phyloP scores from a whole-genome alignment of 495 filamentous ascomycete genomes.

The Neurospora intermedia region DNA sequence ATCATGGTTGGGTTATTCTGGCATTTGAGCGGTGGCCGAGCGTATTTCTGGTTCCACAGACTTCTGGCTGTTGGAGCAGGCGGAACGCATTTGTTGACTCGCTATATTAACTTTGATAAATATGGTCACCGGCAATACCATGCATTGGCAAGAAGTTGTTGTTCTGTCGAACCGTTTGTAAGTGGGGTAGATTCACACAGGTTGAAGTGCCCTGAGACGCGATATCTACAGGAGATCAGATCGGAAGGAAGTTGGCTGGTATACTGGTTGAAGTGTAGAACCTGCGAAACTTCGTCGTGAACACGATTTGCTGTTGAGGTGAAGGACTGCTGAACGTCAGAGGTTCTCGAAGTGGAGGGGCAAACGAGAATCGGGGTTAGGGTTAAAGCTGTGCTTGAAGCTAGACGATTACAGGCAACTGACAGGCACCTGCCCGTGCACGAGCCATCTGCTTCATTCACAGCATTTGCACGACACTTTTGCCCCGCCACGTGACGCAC shows the following conservation, averaged over 20 bases:
- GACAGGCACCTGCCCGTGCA: not conserved
- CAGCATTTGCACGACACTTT: not conserved
- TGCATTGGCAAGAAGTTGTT: not conserved
- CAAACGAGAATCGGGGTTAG: not conserved
- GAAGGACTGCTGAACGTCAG: not conserved
- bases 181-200: not conserved
- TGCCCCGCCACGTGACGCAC: slow-evolving; percentile 26
- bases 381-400: not conserved
- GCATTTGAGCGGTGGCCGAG: not conserved
- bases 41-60: not conserved
- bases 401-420: not conserved
- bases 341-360: not conserved
- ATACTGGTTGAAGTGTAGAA: not conserved
- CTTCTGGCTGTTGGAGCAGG: not conserved
- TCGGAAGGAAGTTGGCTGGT: not conserved
- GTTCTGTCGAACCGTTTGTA: not conserved
- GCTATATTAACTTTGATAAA: not conserved
- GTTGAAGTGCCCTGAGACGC: not conserved
- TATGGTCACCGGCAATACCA: not conserved
- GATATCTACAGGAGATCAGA: not conserved
- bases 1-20: not conserved
- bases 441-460: not conserved
- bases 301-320: not conserved
- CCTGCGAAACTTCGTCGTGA: not conserved
- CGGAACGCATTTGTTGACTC: not conserved